phyloP scores from a whole-genome alignment of 495 filamentous ascomycete species.

The Lasiosphaeriaceae sp. region DNA sequence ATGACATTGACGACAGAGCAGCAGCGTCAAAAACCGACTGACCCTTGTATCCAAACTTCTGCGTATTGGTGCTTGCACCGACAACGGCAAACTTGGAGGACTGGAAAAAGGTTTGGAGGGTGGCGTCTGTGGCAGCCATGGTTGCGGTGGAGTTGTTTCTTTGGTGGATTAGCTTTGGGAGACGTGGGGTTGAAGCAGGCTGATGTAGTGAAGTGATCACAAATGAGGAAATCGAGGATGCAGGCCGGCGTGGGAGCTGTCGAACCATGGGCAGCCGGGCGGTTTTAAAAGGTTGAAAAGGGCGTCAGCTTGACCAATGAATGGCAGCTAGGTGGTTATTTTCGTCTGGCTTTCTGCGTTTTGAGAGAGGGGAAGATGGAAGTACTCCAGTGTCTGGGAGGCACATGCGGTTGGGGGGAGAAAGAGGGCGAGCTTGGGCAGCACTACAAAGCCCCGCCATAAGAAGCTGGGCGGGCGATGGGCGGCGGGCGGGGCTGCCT shows the following conservation, averaged over 20 bases:
- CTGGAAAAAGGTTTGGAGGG: conserved; percentile 76
- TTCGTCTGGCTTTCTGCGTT: too few relatives aligned
- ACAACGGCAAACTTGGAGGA: conserved; percentile 84
- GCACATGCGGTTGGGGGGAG: too few relatives aligned
- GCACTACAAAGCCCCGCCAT: too few relatives aligned
- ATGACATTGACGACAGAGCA: background rate
- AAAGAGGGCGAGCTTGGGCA: too few relatives aligned
- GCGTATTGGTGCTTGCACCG: conserved; percentile 76
- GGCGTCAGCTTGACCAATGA: background rate
- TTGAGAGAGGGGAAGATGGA: too few relatives aligned
- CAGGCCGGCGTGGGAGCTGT: background rate
- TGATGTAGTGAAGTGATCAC: background rate
- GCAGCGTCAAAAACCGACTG: conserved; percentile 15
- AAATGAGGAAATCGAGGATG: background rate
- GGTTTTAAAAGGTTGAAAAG: background rate
- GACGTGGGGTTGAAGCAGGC: background rate
- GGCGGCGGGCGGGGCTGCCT: background rate
- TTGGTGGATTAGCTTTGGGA: background rate
- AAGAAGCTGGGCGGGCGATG: too few relatives aligned
- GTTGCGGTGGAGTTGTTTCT: conserved; percentile 13
- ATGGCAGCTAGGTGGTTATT: too few relatives aligned
- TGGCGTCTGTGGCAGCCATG: conserved; percentile 51
- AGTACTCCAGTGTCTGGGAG: too few relatives aligned
- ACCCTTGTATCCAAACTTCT: conserved; percentile 93
- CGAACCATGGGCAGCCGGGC: background rate